A percentile compares a stretch with the other conserved stretches of the same genome.
Conservation (phyloP, 345 rosid genomes). For the Linum trigynum region DNA sequence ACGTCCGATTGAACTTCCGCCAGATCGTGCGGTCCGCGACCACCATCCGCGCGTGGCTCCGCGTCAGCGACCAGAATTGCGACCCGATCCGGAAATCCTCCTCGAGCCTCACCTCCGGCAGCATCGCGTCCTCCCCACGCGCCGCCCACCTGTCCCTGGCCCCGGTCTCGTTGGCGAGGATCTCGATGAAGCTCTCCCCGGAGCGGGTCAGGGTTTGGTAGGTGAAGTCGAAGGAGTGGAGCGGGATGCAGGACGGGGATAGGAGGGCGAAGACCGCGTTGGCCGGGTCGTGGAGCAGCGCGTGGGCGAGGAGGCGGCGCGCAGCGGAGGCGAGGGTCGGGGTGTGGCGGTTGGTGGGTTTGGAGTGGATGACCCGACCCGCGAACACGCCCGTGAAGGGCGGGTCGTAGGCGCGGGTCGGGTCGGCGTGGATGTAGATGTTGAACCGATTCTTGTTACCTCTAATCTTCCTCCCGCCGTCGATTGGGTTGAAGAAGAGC, state of each 20-base stretch:
- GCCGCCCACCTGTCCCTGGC: conserved; percentile 64
- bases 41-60: conserved; percentile 56
- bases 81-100: conserved; percentile 76
- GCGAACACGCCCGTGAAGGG: conserved; percentile 50
- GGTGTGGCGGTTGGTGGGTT: conserved; percentile 36
- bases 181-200: conserved; percentile 59
- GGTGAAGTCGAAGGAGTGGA: conserved; percentile 52
- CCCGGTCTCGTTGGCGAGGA: conserved; percentile 44
- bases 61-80: conserved; percentile 72
- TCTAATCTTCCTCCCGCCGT: neutral
- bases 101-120: conserved; percentile 47
- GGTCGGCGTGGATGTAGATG: conserved; percentile 67
- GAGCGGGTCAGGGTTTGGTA: conserved; percentile 33
- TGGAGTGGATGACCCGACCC: conserved; percentile 44
- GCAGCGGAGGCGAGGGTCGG: conserved; percentile 67
- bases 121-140: conserved; percentile 62
- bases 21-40: conserved; percentile 49
- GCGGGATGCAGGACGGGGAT: conserved; percentile 64
- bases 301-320: conserved; percentile 55
- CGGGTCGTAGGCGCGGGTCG: conserved; percentile 31
- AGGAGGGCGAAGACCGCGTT: conserved; percentile 64
- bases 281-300: conserved; percentile 46
- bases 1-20: conserved; percentile 52
- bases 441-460: conserved; percentile 31
- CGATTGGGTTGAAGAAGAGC: conserved; percentile 35